Evolutionary conservation across 2,329 filamentous ascomycete species (phyloP).

Genomic region (Sarocladium kiliense): DNA sequence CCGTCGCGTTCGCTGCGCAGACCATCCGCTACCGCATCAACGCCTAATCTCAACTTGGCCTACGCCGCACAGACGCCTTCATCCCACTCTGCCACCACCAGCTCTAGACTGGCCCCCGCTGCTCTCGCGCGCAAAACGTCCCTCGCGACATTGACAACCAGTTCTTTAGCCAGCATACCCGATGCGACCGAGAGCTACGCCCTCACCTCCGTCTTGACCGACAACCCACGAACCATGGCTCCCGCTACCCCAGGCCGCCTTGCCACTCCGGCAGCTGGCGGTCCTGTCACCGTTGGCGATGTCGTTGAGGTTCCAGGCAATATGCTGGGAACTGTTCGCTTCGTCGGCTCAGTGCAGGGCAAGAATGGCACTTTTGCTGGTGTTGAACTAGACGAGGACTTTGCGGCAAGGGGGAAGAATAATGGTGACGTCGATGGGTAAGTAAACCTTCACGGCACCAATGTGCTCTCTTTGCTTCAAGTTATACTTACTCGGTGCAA

Average conservation of each 20-base stretch:
- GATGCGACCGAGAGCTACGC: slow-evolving; percentile 62
- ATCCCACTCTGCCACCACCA: background rate
- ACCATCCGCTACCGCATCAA: slow-evolving; percentile 45
- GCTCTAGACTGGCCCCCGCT: slow-evolving; percentile 27
- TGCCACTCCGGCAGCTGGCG: slow-evolving; percentile 27
- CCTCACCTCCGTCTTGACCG: slow-evolving; percentile 45
- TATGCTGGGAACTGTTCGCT: slow-evolving; percentile 87
- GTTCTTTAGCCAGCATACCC: slow-evolving; percentile 59
- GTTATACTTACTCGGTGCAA: slow-evolving; percentile 10
- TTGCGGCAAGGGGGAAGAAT: slow-evolving; percentile 83
- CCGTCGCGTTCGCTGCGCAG: slow-evolving; percentile 37
- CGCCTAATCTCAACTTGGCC: slow-evolving; percentile 51
- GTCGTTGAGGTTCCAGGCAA: slow-evolving; percentile 86
- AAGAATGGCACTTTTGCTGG: slow-evolving; percentile 91
- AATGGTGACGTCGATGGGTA: slow-evolving; percentile 94
- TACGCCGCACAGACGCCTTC: slow-evolving; percentile 27
- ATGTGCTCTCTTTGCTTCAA: background rate
- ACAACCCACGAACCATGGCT: slow-evolving; percentile 39
- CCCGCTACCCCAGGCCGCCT: slow-evolving; percentile 49
- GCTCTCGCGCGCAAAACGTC: slow-evolving; percentile 65
- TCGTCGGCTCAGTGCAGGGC: slow-evolving; percentile 78
- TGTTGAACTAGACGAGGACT: slow-evolving; percentile 80
- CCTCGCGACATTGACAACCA: slow-evolving; percentile 61
- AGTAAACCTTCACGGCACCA: slow-evolving; percentile 21
- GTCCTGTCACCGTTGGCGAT: slow-evolving; percentile 69